Percentiles rank a stretch among this genome's conserved stretches.
Evolutionary conservation across 129 eudicot genomes (phyloP).

Genomic region (Glebionis coronaria): DNA sequence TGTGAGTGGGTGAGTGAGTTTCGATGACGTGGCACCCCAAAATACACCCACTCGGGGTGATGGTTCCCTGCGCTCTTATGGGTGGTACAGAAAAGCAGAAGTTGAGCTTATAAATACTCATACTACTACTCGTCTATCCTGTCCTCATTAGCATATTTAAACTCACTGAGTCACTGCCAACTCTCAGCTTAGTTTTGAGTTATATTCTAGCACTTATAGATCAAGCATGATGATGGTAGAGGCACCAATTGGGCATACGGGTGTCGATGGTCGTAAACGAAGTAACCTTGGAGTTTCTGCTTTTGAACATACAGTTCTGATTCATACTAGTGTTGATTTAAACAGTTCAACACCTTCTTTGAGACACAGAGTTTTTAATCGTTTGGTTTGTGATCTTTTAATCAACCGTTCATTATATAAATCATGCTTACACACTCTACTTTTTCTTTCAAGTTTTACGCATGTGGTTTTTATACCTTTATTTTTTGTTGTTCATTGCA

Average conservation of each 20-base stretch:
- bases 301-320: conserved; percentile 42
- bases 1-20: too few species aligned
- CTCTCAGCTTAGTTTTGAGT: not conserved
- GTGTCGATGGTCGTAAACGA: conserved; percentile 16
- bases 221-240: conserved; percentile 11
- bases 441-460: not conserved
- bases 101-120: conserved; percentile 23
- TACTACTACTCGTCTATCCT: not conserved
- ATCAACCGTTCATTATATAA: not conserved
- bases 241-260: conserved; percentile 13
- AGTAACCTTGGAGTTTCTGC: not conserved
- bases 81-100: conserved; percentile 15
- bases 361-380: conserved; percentile 47
- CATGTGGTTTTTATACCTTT: not conserved
- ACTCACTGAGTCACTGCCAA: conserved; percentile 3
- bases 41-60: too few species aligned
- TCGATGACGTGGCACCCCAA: too few species aligned
- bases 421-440: not conserved
- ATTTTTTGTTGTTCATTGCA: conserved; percentile 39
- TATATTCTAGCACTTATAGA: not conserved
- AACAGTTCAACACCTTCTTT: conserved; percentile 20
- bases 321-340: conserved; percentile 23
- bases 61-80: too few species aligned
- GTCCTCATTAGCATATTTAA: conserved; percentile 2
- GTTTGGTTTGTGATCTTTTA: conserved; percentile 41